Evolutionary conservation across 192 early-diverging fungal genomes (phyloP), one percentile per base, ranked within the genome.

Genomic region (Coemansia sp.): DNA sequence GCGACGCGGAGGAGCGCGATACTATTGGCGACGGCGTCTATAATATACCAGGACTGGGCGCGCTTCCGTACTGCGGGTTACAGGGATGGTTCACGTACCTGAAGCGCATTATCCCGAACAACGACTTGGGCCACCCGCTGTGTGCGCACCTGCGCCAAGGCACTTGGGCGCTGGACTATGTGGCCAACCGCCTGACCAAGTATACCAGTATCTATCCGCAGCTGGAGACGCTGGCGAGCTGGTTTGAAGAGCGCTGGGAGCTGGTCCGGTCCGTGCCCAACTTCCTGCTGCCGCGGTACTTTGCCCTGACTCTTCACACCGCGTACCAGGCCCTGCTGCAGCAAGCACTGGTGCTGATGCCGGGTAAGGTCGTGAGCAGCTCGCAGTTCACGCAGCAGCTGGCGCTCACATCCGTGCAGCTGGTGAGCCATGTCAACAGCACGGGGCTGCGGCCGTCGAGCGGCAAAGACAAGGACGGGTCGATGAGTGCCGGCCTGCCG

Each of bases 251-350:
- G 47, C 85, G 91, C 25, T 81, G 94, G 51, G 57, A 27, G 3
- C 62, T 83, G 5, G 84, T 95, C 40, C 85, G 83, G 47, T 47
- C 55, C 7, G 59, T 94, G 16, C 85, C 91, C 2, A 83, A 88
- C 50, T 90, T 91, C 46, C 76, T 98, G 42, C 51, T 83, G 5
- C 96, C 96, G 22, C 92, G 95, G 56, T 98, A 96, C 67, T 99
- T 98, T 78, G 83, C 89, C 1, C 66, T 94, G 47, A 79, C 84
- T 1, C 56, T 96, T 8, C 77, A 85, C 47, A 79, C 85, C 0
- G 88, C 89, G 1, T 88, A 93, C 67, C 65, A 81, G 11, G 86
- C 85, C 9, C 77, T 89, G 17, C 60, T 81, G 6, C 49, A 54
- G 22, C 78, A 78, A 6, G 85, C 89, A 3, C 47, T 95, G 2